Evolutionary conservation across 371 early-diverging fungal genomes (phyloP), one percentile per base, ranked within the genome.

Genomic region (Actinomortierella wolfii): DNA sequence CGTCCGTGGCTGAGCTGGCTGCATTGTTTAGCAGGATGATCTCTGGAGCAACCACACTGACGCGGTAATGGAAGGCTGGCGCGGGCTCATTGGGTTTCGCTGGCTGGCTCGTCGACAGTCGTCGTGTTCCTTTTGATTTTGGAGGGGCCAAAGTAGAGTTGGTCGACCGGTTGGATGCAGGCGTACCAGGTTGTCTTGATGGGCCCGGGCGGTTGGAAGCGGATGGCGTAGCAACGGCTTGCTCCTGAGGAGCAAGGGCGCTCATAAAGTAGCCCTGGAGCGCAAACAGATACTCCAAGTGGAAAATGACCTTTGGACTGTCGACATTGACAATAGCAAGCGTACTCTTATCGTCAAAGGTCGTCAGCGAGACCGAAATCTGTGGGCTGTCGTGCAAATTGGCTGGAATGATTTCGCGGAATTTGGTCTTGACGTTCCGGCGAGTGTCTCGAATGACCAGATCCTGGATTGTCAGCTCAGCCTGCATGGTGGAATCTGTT

Each of bases 21-120:
- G 97, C 90, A 54, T 96, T 84, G 13, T 94, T 94, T 23, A 98
- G 80, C 42, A 98, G 70, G 15, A 95, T 87, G 18, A 97, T 86
- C 76, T 98, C 96, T 4, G 94, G 88, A 54, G 92, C 83, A n/a
- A 89, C 68, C 2, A 97, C 79, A 29, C 91, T 92, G 34, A 97
- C 74, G 7, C 92, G 84, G 74, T 87, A 94, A 20, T 69, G 74
- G 43, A 81, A 39, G 26, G 29, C 40, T 29, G 59, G 68, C 4
- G 50, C 66, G 50, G 47, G 73, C 43, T 64, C 57, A 39, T 28
- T 49, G 21, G 56, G 67, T 44, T 58, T 60, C 7, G 59, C 48
- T 45, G 62, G 68, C 40, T 66, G 61, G 29, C 57, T 57, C 34
- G n/a, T 64, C 45, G 59, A 65, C 13, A 53, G 41, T 15, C 67